Conservation (phyloP, 1,284 basidiomycete genomes). For the Puccinia coronata region DNA sequence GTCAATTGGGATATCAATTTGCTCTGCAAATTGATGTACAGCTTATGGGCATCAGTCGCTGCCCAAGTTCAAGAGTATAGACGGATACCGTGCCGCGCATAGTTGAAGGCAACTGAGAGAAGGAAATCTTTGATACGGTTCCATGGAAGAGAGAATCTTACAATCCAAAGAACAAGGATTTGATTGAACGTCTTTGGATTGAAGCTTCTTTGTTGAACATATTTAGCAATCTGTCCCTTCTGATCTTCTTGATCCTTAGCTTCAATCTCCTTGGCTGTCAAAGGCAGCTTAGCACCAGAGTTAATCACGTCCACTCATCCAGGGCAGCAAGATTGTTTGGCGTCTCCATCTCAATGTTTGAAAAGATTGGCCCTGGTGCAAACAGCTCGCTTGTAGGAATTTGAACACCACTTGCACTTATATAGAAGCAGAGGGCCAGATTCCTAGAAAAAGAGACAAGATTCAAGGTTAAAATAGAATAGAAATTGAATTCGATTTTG, state of each 20-base stretch:
- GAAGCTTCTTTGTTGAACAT: neutral
- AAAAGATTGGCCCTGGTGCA: neutral
- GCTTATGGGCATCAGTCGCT: neutral
- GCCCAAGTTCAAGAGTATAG: slow-evolving; percentile 1
- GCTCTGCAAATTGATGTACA: neutral
- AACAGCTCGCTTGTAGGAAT: neutral
- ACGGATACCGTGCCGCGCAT: neutral
- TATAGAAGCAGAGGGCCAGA: neutral
- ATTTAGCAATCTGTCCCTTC: neutral
- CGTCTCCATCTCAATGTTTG: slow-evolving; percentile 1
- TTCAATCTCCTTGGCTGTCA: neutral
- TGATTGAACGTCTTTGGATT: neutral
- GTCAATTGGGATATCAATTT: neutral
- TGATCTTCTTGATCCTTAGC: neutral
- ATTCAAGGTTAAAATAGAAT: too few species aligned
- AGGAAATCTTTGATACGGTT: neutral
- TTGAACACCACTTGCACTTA: neutral
- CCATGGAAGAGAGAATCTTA: neutral
- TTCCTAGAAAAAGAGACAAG: too few species aligned
- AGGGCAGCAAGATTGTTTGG: neutral
- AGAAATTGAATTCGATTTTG: too few species aligned
- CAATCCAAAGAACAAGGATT: neutral
- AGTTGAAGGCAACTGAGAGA: neutral
- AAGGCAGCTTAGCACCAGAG: neutral
- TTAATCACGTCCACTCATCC: neutral